phyloP scores from a whole-genome alignment of 2,329 filamentous ascomycete genomes.

The Paecilomyces fulvus region DNA sequence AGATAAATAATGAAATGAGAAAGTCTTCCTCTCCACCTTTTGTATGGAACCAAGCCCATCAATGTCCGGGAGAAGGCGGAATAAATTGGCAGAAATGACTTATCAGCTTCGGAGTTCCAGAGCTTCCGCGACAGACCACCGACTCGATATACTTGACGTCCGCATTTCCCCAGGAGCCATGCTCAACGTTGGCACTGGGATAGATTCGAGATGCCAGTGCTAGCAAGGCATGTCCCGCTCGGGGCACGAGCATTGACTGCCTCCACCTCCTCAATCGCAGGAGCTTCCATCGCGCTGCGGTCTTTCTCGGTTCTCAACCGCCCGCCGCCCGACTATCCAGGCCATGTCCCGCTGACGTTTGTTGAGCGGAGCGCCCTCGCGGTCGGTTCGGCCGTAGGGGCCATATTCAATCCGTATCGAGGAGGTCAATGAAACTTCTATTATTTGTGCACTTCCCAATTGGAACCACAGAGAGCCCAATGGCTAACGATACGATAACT shows the following conservation, averaged over 20 bases:
- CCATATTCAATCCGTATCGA: constrained; percentile 66
- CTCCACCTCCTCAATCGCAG: not conserved
- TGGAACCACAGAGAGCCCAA: not conserved
- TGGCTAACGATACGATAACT: constrained; percentile 3
- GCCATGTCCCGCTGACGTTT: constrained; percentile 79
- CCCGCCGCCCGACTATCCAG: constrained; percentile 77
- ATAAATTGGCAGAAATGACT: too few species aligned
- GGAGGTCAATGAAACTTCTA: constrained; percentile 47
- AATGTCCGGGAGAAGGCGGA: too few species aligned
- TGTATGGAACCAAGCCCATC: not conserved
- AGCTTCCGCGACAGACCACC: not conserved
- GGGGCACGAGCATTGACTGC: not conserved
- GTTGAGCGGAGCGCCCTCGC: constrained; percentile 67
- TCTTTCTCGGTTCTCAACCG: constrained; percentile 77
- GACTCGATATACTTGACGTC: not conserved
- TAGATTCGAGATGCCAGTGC: not conserved
- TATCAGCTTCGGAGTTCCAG: not conserved
- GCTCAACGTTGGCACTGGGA: not conserved
- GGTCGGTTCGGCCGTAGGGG: constrained; percentile 51
- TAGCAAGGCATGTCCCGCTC: not conserved
- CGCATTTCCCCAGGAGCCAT: not conserved
- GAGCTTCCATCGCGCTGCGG: constrained; percentile 20
- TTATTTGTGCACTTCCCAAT: not conserved
- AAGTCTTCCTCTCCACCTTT: not conserved
- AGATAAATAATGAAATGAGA: not conserved